Conservation (phyloP, 345 rosid species). For the Acer saccharum region DNA sequence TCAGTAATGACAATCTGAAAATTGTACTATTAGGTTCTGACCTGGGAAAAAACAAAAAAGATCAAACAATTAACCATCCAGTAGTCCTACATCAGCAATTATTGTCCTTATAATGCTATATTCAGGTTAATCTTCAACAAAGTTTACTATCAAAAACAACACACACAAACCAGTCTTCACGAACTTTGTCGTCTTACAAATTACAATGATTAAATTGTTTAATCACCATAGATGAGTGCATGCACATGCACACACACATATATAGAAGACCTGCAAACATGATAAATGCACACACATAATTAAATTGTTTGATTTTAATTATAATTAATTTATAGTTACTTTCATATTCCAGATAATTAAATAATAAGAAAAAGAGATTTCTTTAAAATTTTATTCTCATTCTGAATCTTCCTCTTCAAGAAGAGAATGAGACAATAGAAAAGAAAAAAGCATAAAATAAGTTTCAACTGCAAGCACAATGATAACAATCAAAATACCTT, state of each 20-base stretch:
- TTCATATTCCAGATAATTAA: too few relatives aligned
- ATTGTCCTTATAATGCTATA: neutral
- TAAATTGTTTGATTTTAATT: neutral
- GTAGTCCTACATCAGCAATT: neutral
- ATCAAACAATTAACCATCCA: neutral
- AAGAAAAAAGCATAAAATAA: constrained; percentile 3
- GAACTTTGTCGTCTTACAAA: too few relatives aligned
- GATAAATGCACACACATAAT: too few relatives aligned
- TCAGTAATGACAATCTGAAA: too few relatives aligned
- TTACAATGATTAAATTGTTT: too few relatives aligned
- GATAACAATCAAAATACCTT: constrained; percentile 43
- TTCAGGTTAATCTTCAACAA: neutral
- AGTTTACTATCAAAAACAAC: too few relatives aligned
- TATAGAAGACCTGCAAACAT: too few relatives aligned
- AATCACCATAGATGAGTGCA: too few relatives aligned
- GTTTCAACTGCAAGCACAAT: constrained; percentile 9
- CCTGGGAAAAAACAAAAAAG: neutral
- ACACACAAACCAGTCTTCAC: too few relatives aligned
- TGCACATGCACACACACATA: too few relatives aligned
- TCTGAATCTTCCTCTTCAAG: neutral
- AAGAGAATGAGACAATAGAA: neutral
- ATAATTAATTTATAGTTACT: neutral
- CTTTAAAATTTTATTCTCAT: neutral
- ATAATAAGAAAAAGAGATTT: too few relatives aligned
- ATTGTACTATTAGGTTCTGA: neutral